Conservation (phyloP, 2,329 filamentous ascomycete species). For the Mycogone perniciosa region DNA sequence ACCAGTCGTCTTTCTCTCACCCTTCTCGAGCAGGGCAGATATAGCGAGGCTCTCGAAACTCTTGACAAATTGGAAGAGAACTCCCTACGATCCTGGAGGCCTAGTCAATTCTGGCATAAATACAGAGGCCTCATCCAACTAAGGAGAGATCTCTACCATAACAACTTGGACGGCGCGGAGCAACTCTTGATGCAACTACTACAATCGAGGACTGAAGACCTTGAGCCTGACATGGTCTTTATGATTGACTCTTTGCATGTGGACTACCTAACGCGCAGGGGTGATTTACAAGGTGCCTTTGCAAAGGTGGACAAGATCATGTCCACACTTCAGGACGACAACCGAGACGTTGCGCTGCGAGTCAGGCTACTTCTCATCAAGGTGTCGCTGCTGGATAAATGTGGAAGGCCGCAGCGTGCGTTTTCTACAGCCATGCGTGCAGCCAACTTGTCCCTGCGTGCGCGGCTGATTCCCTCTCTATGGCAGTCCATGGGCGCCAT, state of each 20-base stretch:
- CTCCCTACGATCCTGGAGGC: slow-evolving; percentile 64
- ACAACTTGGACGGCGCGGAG: slow-evolving; percentile 46
- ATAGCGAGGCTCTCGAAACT: slow-evolving; percentile 54
- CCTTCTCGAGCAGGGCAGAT: slow-evolving; percentile 60
- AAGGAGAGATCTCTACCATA: slow-evolving; percentile 53
- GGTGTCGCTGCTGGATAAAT: slow-evolving; percentile 60
- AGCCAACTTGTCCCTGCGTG: slow-evolving; percentile 64
- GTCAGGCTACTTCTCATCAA: slow-evolving; percentile 69
- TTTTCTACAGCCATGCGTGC: slow-evolving; percentile 74
- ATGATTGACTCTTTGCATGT: slow-evolving; percentile 47
- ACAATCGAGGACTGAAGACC: slow-evolving; percentile 43
- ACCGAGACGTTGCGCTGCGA: slow-evolving; percentile 55
- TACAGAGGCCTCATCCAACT: slow-evolving; percentile 62
- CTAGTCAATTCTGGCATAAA: slow-evolving; percentile 65
- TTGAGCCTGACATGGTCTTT: slow-evolving; percentile 47
- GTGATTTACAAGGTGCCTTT: slow-evolving; percentile 43
- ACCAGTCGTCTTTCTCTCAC: slow-evolving; percentile 60
- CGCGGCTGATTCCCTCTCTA: slow-evolving; percentile 60
- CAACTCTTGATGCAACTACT: slow-evolving; percentile 46
- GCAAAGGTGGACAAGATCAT: slow-evolving; percentile 41
- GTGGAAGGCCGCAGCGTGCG: slow-evolving; percentile 63
- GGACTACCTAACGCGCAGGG: slow-evolving; percentile 43
- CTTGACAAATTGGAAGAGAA: slow-evolving; percentile 48
- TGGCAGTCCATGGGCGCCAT: slow-evolving; percentile 67
- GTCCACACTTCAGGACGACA: slow-evolving; percentile 36